Base-by-base conservation (phyloP, 177 flowering plant genomes). In the Telopea speciosissima region DNA sequence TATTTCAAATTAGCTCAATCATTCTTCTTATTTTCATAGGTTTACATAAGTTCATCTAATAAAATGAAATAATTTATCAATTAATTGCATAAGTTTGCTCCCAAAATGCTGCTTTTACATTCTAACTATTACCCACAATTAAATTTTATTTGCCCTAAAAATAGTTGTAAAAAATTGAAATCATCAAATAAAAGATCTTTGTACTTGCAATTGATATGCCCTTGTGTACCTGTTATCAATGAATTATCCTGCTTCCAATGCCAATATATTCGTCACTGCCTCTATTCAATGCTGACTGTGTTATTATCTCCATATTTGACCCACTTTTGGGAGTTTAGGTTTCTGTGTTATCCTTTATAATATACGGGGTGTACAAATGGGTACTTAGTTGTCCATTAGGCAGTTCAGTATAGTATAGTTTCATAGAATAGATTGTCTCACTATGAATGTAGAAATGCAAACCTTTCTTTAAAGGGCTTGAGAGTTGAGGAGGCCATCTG, bases 381-480 rank as follows among this genome's bases (percentile, higher is more conserved):
- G 14, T 44, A 44, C 14, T 9, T 13, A 44, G 11, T 44, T 9
- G 14, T 44, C 13, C 31, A 0, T 44, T 44, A 44, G 11, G 49
- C 9, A 44, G 49, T 13, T 9, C 9, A 44, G 49, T 44, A 54
- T 54, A 12, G 21, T 13, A 54, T 54, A 54, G 19, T 21, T 54
- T 54, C 59, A 54, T 9, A 19, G 19, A 16, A 54, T 17, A 2
- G 59, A 0, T 1, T 54, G 59, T 16, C 59, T 1, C 59, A 54
- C n/a, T 54, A 2, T 16, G 3, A 12, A 56, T 21, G 24, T 21
- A 21, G 13, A 33, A 31, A 72, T 56, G 70, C 74, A 65, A 68
- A 87, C 89, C 88, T 83, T 78, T 77, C 49, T 56, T 72, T 56
- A 67, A 64, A 78, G 79, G 69, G 28, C 52, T 74, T 28, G 26